Percentiles rank a stretch among this genome's conserved stretches.
These are phyloP conservation scores for Trichosanthes truncata DNA, from an alignment of 306 rosid genomes.

Conservation along the genomic window DNA sequence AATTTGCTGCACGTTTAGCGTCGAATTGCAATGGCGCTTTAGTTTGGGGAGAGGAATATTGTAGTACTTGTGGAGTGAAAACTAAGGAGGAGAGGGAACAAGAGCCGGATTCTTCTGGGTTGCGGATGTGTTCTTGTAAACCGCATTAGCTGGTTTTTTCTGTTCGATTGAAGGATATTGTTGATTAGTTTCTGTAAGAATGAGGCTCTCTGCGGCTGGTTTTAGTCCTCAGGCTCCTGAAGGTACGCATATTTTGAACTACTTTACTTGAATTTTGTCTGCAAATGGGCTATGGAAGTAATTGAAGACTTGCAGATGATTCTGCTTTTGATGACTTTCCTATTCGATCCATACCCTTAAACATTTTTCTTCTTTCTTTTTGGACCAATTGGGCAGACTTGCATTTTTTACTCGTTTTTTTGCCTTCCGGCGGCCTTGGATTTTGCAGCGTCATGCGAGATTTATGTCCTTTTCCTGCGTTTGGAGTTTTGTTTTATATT, in stretches of 20 bases:
- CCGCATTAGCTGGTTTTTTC: background rate
- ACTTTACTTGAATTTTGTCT: background rate
- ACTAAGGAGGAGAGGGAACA: slow-evolving; percentile 10
- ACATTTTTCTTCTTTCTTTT: background rate
- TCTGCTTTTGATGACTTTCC: background rate
- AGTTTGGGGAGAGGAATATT: background rate
- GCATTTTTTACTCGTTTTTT: background rate
- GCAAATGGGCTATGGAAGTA: background rate
- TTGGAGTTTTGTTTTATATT: slow-evolving; percentile 8
- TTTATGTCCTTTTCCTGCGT: slow-evolving; percentile 11
- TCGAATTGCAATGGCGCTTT: slow-evolving; percentile 23
- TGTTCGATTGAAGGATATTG: background rate
- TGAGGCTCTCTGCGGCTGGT: slow-evolving; percentile 88
- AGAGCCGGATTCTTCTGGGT: slow-evolving; percentile 19
- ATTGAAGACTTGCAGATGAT: background rate
- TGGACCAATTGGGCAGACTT: background rate
- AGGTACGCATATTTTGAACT: slow-evolving; percentile 33
- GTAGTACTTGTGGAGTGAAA: slow-evolving; percentile 8
- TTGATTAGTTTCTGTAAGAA: slow-evolving; percentile 25
- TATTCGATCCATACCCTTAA: background rate
- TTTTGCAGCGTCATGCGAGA: slow-evolving; percentile 3
- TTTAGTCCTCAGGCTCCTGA: slow-evolving; percentile 84
- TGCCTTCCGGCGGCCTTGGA: background rate
- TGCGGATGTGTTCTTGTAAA: slow-evolving; percentile 13
- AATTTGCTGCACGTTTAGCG: slow-evolving; percentile 5